Percentiles rank a stretch among this genome's conserved stretches.
Evolutionary conservation across 2,329 filamentous ascomycete genomes (phyloP).

Genomic region (Bipolaris cookei): DNA sequence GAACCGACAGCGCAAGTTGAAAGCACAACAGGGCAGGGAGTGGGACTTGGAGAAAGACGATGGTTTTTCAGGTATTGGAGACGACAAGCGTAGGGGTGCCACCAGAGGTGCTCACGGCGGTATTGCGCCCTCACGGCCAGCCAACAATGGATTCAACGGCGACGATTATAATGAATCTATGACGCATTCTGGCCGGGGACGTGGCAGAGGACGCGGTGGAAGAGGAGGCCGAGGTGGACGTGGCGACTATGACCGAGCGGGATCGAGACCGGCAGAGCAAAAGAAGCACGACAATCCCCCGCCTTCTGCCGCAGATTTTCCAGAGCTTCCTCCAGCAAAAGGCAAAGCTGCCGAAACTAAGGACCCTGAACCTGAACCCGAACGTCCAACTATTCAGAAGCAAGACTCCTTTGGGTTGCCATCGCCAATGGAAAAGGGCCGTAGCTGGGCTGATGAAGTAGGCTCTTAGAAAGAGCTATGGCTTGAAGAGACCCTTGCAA

Average conservation of each 20-base stretch:
- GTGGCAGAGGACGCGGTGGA: conserved; percentile 45
- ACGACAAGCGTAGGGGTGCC: conserved; percentile 52
- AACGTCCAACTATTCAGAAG: conserved; percentile 37
- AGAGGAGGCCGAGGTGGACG: conserved; percentile 41
- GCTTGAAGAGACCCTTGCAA: background rate
- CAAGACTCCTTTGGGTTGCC: conserved; percentile 43
- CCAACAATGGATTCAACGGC: conserved; percentile 29
- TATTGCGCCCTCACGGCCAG: conserved; percentile 47
- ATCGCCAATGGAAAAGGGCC: conserved; percentile 39
- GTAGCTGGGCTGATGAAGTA: conserved; percentile 56
- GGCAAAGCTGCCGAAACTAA: conserved; percentile 33
- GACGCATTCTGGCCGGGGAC: conserved; percentile 27
- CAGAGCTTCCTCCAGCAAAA: conserved; percentile 48
- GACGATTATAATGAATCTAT: conserved; percentile 26
- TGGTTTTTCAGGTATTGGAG: conserved; percentile 55
- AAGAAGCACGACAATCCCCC: conserved; percentile 29
- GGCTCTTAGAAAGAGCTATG: conserved; percentile 31
- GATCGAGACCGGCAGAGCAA: conserved; percentile 14
- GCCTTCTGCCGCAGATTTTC: conserved; percentile 55
- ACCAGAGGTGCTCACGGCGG: conserved; percentile 61
- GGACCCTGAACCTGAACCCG: conserved; percentile 23
- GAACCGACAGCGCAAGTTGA: conserved; percentile 65
- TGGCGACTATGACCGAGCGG: conserved; percentile 28
- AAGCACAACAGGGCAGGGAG: conserved; percentile 63
- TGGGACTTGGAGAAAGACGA: conserved; percentile 70